These are phyloP conservation scores for Aspergillus pseudotamarii DNA, from an alignment of 2,329 filamentous ascomycete genomes.

Conservation along the genomic window DNA sequence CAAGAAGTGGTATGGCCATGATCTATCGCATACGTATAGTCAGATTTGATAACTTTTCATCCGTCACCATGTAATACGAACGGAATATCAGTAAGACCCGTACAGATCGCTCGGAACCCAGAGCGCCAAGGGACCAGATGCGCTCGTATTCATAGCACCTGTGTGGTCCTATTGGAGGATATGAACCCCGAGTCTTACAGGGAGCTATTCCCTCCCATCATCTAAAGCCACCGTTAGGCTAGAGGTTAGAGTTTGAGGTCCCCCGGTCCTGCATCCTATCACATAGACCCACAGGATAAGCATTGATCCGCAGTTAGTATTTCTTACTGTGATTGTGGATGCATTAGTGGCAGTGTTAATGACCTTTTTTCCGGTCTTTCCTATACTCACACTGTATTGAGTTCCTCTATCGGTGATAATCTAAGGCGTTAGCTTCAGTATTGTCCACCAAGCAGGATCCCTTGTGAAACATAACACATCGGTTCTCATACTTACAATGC, in stretches of 20 bases:
- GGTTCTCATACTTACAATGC: neutral
- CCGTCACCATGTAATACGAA: neutral
- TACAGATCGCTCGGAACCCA: neutral
- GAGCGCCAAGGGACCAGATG: neutral
- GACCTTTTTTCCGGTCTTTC: neutral
- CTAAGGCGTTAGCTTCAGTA: neutral
- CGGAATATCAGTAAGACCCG: neutral
- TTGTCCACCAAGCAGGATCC: neutral
- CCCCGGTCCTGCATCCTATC: neutral
- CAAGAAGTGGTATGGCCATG: neutral
- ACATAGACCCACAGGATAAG: neutral
- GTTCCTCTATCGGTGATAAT: neutral
- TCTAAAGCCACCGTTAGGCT: neutral
- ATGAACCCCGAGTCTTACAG: neutral
- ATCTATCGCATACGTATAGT: neutral
- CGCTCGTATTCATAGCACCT: neutral
- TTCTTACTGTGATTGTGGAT: neutral
- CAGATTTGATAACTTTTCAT: neutral
- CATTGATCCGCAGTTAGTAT: neutral
- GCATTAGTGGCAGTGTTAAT: neutral
- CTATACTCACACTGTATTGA: neutral
- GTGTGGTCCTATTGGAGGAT: neutral
- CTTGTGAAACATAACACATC: neutral
- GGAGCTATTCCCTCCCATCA: neutral
- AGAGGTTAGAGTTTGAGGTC: neutral